Evolutionary conservation across 352 stramenopile species (phyloP).

Genomic region (Phytopythium mirpurense): DNA sequence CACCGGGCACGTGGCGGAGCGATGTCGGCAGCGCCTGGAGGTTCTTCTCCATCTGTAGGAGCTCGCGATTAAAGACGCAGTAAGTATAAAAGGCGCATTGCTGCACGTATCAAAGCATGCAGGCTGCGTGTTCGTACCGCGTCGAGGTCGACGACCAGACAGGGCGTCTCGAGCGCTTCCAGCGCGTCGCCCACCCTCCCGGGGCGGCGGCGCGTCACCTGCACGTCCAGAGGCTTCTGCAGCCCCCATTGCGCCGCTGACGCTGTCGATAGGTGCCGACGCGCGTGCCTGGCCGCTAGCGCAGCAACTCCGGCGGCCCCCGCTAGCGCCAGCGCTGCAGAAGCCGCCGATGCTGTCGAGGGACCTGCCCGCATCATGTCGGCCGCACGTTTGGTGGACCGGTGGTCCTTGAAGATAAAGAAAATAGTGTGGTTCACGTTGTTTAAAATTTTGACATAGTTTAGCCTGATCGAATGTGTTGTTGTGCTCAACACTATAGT

Average conservation of each 20-base stretch:
- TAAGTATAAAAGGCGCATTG: too few species aligned
- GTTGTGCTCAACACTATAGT: too few species aligned
- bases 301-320: not conserved
- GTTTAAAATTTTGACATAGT: too few species aligned
- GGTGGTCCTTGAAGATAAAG: too few species aligned
- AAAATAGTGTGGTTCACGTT: not conserved
- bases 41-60: constrained; percentile 46
- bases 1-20: constrained; percentile 16
- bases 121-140: constrained; percentile 12
- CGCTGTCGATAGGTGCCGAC: not conserved
- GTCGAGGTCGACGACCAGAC: constrained; percentile 58
- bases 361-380: constrained; percentile 3
- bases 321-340: too few species aligned
- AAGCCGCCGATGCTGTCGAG: too few species aligned
- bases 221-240: not conserved
- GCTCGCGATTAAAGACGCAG: not conserved
- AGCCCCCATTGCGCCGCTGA: not conserved
- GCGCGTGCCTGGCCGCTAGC: constrained; percentile 1
- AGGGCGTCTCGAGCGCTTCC: constrained; percentile 50
- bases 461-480: too few species aligned
- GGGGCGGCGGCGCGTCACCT: constrained; percentile 15
- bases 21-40: constrained; percentile 30
- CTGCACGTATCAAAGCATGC: not conserved
- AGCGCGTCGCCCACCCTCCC: constrained; percentile 30
- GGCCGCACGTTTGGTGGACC: not conserved